Base-by-base conservation (phyloP, 2,329 filamentous ascomycete species). In the Hymenoscyphus occultus region DNA sequence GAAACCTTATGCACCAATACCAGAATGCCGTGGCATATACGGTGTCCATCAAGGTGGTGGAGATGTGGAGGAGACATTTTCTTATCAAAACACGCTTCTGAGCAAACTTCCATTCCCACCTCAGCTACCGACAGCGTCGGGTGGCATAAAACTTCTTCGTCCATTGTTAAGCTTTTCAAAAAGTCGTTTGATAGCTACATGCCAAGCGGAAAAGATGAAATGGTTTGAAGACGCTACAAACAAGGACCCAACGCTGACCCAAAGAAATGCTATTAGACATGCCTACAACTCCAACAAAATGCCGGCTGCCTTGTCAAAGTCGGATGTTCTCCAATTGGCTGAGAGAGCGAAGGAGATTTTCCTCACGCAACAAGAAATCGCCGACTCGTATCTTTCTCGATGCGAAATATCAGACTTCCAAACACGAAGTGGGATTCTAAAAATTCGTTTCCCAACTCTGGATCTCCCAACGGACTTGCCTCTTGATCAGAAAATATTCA, bases 151-250 rank as follows among this genome's bases (percentile, higher is more conserved):
- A 63, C 77, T 93, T 19, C 84, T 89, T 71, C 84, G 92, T 7
- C 92, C 92, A 3, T 77, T 95, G 59, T 79, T 96, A 7, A 75
- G 76, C 9, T 92, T 93, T 73, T 79, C 83, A 66, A 96, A 98
- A 78, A 82, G 86, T 60, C 81, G 88, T 42, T 81, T 97, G n/a
- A 82, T 89, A 56, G 85, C 86, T 1, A 93, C 91, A 0, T 97
- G 94, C 73, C 76, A 88, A 67, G 80, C 83, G n/a, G 83, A 88
- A 69, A 77, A 81, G 0, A 78, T 96, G 10, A 78, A 80, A 0
- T 98, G 92, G 90, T 91, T 92, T 68, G 91, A 95, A 74, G 95
- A 99, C 75, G 79, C 81, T 54, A 97, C 93, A 1, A 99, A 99
- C 73, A 77, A 81, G 16, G 90, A 97, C 72, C 83, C 81, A 9